Evolutionary conservation across 108 stramenopile species (phyloP).

Genomic region (Skeletonema tropicum): DNA sequence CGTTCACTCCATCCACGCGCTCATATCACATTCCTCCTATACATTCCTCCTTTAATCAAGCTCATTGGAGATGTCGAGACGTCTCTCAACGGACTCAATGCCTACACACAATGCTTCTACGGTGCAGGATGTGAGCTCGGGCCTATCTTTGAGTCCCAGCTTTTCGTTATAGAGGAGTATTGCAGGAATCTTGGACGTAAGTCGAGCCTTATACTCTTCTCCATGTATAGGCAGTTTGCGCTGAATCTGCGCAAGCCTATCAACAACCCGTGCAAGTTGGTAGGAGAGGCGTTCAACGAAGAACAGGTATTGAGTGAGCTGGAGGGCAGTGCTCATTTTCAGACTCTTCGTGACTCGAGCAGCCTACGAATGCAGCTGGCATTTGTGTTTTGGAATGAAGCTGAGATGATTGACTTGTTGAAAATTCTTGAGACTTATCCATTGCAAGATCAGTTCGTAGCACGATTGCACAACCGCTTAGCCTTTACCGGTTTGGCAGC

Average conservation of each 20-base stretch:
- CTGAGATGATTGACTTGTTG: conserved; percentile 1
- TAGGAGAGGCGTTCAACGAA: conserved; percentile 11
- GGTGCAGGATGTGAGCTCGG: conserved; percentile 25
- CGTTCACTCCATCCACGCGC: background rate
- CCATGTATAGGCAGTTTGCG: conserved; percentile 6
- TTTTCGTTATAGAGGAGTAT: conserved; percentile 26
- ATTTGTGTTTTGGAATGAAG: conserved; percentile 6
- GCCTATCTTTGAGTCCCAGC: conserved; percentile 28
- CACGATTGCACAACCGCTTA: conserved; percentile 3
- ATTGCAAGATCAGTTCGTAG: background rate
- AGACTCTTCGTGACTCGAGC: conserved; percentile 8
- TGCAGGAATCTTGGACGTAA: background rate
- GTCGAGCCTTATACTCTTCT: background rate
- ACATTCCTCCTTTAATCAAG: background rate
- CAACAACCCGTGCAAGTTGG: background rate
- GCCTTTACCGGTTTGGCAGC: conserved; percentile 4
- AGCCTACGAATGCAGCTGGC: background rate
- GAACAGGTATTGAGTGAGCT: conserved; percentile 1
- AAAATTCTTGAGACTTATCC: conserved; percentile 8
- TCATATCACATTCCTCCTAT: background rate
- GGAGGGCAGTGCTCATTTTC: background rate
- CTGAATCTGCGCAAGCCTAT: conserved; percentile 5
- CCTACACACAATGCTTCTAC: conserved; percentile 6
- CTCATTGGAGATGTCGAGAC: conserved; percentile 23
- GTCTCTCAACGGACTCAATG: conserved; percentile 14